phyloP scores from a whole-genome alignment of 306 rosid genomes.

The Acacia confusa region DNA sequence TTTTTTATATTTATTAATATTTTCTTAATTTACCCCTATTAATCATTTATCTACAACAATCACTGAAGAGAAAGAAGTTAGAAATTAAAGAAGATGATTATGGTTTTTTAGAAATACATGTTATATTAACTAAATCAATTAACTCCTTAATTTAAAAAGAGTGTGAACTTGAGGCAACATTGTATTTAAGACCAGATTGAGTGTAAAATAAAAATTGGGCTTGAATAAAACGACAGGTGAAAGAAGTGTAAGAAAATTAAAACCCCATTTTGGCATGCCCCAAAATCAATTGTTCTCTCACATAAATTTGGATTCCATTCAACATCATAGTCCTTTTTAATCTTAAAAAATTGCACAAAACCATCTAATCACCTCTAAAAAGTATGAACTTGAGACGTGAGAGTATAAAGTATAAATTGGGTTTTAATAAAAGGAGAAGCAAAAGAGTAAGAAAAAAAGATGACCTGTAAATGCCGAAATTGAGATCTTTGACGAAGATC shows the following conservation, averaged over 20 bases:
- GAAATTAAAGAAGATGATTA: too few relatives aligned
- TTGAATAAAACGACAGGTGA: too few relatives aligned
- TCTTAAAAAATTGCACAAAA: background rate
- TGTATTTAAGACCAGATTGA: too few relatives aligned
- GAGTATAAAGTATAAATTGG: background rate
- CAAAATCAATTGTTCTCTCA: background rate
- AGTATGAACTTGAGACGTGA: background rate
- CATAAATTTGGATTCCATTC: background rate
- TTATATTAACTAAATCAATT: too few relatives aligned
- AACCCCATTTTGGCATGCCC: background rate
- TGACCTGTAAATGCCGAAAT: conserved; percentile 84
- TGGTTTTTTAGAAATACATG: too few relatives aligned
- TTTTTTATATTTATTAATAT: too few relatives aligned
- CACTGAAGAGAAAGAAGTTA: too few relatives aligned
- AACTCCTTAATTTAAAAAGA: too few relatives aligned
- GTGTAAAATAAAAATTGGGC: too few relatives aligned
- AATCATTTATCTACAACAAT: too few relatives aligned
- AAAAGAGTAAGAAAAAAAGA: conserved; percentile 26
- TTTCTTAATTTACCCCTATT: too few relatives aligned
- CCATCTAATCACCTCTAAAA: background rate
- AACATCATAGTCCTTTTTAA: background rate
- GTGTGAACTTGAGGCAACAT: too few relatives aligned
- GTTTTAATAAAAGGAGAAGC: background rate
- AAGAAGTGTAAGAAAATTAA: background rate
- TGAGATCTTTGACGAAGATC: conserved; percentile 84